Evolutionary conservation across 1,139 yeast genomes (phyloP), one percentile per base, ranked within the genome.

Genomic region (Debaryomyces coudertii): DNA sequence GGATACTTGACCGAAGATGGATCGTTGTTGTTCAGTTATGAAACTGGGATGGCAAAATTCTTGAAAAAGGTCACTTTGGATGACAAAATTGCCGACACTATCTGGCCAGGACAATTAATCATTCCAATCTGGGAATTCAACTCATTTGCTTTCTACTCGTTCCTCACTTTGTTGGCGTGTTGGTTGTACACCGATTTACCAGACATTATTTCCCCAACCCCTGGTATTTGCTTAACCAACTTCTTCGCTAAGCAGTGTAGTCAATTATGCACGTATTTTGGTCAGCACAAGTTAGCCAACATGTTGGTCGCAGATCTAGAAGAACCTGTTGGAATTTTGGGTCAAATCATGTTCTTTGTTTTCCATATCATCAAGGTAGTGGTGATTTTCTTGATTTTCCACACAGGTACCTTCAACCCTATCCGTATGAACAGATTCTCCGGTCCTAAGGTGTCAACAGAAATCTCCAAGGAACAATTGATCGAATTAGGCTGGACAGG

Each of bases 161-260:
- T 83, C 42, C 50, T 79, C 14, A 45, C 77, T 0, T 50, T 76
- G 6, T 71, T 90, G 58, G 45, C 77, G 11, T 69, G 69, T 15
- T 93, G 99, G 98, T 77, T 93, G 51, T 93, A 92, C 65, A 83
- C 96, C 3, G 98, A 93, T 68, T 76, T 93, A 62, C 99, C 99
- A 1, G 96, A 90, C 61, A 79, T 76, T 56, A 73, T 90, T 47
- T 81, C 92, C 36, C 97, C 97, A 42, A 92, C 98, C 3, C 98
- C 98, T 0, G 97, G 97, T 24, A 77, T 83, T 48, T 86, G 93
- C 53, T 73, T 90, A 48, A 86, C 95, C n/a, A 83, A 83, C 59
- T 82, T 84, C 54, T 52, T 82, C 23, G 70, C 83, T 34, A 66
- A 68, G 53, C 27, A 63, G 8, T 53, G 73, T 18, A 67, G 75